Evolutionary conservation across 306 rosid genomes (phyloP), one percentile per base, ranked within the genome.

Genomic region (Fragaria nilgerrensis): DNA sequence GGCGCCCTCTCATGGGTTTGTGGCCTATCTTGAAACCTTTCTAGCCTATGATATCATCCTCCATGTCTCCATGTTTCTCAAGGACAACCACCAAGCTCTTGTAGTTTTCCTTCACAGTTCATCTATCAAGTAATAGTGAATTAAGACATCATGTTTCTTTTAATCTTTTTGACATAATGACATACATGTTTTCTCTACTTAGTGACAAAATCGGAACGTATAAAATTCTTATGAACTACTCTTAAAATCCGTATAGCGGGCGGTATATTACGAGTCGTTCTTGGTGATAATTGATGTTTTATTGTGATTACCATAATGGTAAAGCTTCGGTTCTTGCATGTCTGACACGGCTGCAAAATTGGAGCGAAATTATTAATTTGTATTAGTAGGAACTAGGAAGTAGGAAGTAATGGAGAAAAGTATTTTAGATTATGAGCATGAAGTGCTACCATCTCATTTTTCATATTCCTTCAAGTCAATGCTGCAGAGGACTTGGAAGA

Each of bases 31-130:
- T 53, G 56, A 44, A 53, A 75, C 59, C 78, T 47, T 20, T 79
- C 39, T 43, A 49, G 29, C 82, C 15, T 66, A 62, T 75, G 77
- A 77, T 71, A 73, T 73, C 82, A 73, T 34, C 71, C 9, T 77
- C 71, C 75, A 81, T 56, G 77, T 44, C 69, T 59, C 44, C 44
- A 61, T 77, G 84, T 77, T 72, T 63, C 69, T 64, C 20, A 1
- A 47, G 74, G 82, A 80, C 73, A 65, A 84, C 84, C 77, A 80
- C 84, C 77, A 41, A 62, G 56, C 79, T 29, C 68, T 77, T 80
- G 48, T 69, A 34, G 70, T 73, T 77, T 77, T 84, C 70, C 27
- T 2, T 2, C 69, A 7, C 22, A 34, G 0, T 22, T 22, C 22
- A 9, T 56, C 13, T 56, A 56, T 56, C 13, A 56, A 2, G 14